Evolutionary conservation across 2,329 filamentous ascomycete species (phyloP).

Genomic region (Tolypocladium guangdongense): DNA sequence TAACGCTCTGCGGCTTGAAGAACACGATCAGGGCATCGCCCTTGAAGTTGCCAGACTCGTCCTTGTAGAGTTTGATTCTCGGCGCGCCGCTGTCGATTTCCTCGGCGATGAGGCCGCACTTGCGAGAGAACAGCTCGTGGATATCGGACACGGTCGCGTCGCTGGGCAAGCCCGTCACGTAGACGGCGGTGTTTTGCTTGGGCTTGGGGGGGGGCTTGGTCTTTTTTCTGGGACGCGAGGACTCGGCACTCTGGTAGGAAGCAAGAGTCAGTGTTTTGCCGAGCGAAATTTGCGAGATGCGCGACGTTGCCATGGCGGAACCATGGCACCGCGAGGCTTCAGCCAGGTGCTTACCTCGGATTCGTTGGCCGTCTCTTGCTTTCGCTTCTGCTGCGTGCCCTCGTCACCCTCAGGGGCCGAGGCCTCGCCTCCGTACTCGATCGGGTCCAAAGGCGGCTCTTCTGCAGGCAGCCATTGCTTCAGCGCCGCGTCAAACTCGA

Average conservation of each 20-base stretch:
- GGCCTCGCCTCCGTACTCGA: constrained; percentile 21
- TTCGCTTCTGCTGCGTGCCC: constrained; percentile 27
- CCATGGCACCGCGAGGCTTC: neutral
- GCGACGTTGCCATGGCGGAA: neutral
- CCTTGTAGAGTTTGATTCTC: constrained; percentile 85
- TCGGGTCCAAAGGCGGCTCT: constrained; percentile 30
- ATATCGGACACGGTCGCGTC: constrained; percentile 76
- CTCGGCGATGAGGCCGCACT: constrained; percentile 85
- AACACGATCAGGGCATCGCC: constrained; percentile 90
- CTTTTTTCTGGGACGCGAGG: constrained; percentile 32
- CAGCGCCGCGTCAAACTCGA: constrained; percentile 62
- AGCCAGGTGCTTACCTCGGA: constrained; percentile 29
- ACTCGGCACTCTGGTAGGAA: constrained; percentile 11
- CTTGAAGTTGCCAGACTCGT: constrained; percentile 76
- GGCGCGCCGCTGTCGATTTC: constrained; percentile 81
- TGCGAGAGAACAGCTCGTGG: constrained; percentile 67
- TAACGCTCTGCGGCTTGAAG: constrained; percentile 89
- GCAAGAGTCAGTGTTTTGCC: neutral
- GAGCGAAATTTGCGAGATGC: too few species aligned
- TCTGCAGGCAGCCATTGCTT: constrained; percentile 65
- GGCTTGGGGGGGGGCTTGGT: constrained; percentile 37
- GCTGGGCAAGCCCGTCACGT: constrained; percentile 75
- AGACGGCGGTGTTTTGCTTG: constrained; percentile 77
- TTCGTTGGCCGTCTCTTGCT: constrained; percentile 25
- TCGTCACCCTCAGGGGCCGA: constrained; percentile 12